These are phyloP conservation scores for Coemansia sp. DNA, from an alignment of 192 early-diverging fungal genomes.

Conservation along the genomic window DNA sequence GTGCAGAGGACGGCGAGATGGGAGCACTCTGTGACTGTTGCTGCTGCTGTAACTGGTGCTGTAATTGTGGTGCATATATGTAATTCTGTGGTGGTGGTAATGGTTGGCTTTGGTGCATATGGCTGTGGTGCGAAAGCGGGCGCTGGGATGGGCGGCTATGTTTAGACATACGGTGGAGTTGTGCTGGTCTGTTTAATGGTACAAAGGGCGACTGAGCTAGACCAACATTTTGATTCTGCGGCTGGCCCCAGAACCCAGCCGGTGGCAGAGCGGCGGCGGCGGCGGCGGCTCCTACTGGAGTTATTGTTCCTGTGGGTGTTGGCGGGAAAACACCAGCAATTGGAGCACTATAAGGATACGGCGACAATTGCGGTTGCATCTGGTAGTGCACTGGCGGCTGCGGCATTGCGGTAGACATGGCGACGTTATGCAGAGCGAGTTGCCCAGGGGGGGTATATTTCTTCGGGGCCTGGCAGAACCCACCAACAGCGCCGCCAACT, in stretches of 20 bases:
- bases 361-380: constrained; percentile 1
- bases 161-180: constrained; percentile 23
- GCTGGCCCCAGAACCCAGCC: constrained; percentile 7
- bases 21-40: constrained; percentile 36
- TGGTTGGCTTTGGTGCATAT: neutral
- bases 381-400: neutral
- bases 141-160: constrained; percentile 7
- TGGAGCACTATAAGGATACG: constrained; percentile 2
- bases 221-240: neutral
- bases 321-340: constrained; percentile 7
- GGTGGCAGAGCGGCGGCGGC: constrained; percentile 4
- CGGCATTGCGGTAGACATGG: neutral
- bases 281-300: neutral
- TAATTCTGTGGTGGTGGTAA: neutral
- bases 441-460: neutral
- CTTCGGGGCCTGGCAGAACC: neutral
- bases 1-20: constrained; percentile 20
- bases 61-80: neutral
- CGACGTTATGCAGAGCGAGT: neutral
- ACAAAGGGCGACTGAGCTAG: neutral
- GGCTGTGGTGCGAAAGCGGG: neutral
- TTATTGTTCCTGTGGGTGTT: neutral
- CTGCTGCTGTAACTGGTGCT: constrained; percentile 9
- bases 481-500: neutral
- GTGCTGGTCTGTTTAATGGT: constrained; percentile 1